Evolutionary conservation across 257 asterid species (phyloP), one percentile per base, ranked within the genome.

Genomic region (Orobanche coerulescens): DNA sequence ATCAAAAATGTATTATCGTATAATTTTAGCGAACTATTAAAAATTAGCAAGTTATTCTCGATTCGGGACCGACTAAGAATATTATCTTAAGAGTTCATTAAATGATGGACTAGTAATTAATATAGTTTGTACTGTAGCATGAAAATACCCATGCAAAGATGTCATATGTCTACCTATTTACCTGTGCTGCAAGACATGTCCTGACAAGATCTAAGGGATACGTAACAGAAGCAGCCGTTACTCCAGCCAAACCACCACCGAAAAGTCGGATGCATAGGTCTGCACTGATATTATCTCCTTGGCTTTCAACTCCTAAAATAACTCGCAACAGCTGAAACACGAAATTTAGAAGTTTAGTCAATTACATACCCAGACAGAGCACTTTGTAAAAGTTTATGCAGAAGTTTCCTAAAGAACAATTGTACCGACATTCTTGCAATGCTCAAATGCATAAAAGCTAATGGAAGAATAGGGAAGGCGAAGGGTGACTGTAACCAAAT

Each of bases 161-260:
- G 18, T 5, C 39, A 47, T 19, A 34, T 14, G 14, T 48, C 22
- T 25, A 55, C 46, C 22, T 25, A 55, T 50, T 52, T 47, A 84
- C 96, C 95, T 88, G 96, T 26, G 90, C 88, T 15, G 95, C 77
- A 50, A 85, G 93, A 19, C 88, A 93, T 13, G 96, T 88, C 79
- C 96, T 80, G 42, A 85, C 93, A 55, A 85, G 93, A 74, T 88
- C 96, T 72, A 85, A 66, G 25, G 95, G 96, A 73, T 88, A 88
- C 26, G 95, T 85, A 67, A 75, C 74, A 47, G 90, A 83, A 73
- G 96, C 96, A 33, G 95, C 96, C 20, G 95, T 88, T 36, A 85
- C 69, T 67, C 96, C 96, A 73, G 96, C 93, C 75, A 88, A 77
- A 52, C 96, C 95, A 47, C 96, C 96, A 24, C 96, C 90, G 55